Evolutionary conservation across 331 rosid genomes (phyloP).

Genomic region (Quercus phellos): DNA sequence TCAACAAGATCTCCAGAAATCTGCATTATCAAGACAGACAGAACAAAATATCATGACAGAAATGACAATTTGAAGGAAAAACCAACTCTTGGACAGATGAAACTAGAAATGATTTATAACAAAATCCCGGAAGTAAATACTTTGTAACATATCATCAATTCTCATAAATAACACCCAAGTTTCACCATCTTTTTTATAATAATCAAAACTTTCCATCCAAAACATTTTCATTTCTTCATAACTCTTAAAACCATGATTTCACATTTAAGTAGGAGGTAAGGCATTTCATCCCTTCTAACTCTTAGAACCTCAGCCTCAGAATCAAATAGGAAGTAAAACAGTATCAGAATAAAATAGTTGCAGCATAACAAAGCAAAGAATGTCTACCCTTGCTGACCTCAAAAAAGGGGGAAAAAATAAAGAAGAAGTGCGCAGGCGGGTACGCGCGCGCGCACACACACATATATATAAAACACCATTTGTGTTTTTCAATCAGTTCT

Average conservation of each 20-base stretch:
- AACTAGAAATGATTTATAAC: neutral
- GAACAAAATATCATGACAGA: neutral
- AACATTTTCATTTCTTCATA: neutral
- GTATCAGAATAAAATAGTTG: too few relatives aligned
- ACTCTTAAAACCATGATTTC: neutral
- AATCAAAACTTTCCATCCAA: neutral
- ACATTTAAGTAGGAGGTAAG: too few relatives aligned
- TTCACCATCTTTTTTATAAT: neutral
- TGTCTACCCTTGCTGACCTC: too few relatives aligned
- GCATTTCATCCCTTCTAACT: too few relatives aligned
- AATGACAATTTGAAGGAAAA: neutral
- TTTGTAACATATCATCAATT: neutral
- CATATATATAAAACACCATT: too few relatives aligned
- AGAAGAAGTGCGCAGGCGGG: too few relatives aligned
- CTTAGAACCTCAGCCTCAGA: too few relatives aligned
- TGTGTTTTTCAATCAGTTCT: neutral
- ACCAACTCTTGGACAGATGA: neutral
- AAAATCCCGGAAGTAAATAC: neutral
- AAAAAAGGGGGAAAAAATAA: too few relatives aligned
- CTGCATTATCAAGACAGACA: slow-evolving; percentile 21
- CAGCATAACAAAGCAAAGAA: too few relatives aligned
- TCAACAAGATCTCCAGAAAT: slow-evolving; percentile 32
- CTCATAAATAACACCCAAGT: neutral
- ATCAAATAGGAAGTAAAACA: too few relatives aligned
- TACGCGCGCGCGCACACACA: fast-evolving